phyloP scores from a whole-genome alignment of 2,329 filamentous ascomycete species.

The Graphiopsis chlorocephala region DNA sequence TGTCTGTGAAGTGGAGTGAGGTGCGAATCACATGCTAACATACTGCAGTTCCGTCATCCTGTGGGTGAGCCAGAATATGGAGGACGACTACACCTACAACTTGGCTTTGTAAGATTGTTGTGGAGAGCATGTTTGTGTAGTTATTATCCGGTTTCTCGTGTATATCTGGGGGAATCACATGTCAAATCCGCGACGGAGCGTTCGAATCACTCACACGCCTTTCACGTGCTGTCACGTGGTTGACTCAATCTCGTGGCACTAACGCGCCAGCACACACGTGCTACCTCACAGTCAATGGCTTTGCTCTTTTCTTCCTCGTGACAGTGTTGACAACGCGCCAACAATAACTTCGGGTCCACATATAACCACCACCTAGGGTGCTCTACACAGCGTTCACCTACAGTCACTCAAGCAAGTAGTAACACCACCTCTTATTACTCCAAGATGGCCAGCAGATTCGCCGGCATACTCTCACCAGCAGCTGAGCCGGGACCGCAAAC shows the following conservation, averaged over 20 bases:
- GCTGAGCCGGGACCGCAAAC: neutral
- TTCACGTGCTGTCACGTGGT: neutral
- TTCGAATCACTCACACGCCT: neutral
- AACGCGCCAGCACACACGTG: neutral
- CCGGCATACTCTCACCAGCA: neutral
- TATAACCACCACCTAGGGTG: neutral
- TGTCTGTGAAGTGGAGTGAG: slow-evolving; percentile 17
- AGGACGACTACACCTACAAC: slow-evolving; percentile 70
- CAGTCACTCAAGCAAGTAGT: neutral
- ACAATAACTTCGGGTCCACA: neutral
- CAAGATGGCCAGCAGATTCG: neutral
- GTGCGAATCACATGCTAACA: neutral
- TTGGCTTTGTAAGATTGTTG: slow-evolving; percentile 53
- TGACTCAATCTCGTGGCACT: neutral
- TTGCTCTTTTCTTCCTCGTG: neutral
- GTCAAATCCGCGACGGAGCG: neutral
- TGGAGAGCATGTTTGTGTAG: neutral
- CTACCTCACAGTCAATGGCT: neutral
- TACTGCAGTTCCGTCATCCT: slow-evolving; percentile 57
- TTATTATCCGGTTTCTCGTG: neutral
- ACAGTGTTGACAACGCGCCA: neutral
- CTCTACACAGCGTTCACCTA: neutral
- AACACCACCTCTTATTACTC: neutral
- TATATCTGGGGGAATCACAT: neutral
- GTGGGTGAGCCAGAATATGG: slow-evolving; percentile 70